Evolutionary conservation across 1,139 yeast species (phyloP).

Genomic region (Kurtzmaniella natalensis): DNA sequence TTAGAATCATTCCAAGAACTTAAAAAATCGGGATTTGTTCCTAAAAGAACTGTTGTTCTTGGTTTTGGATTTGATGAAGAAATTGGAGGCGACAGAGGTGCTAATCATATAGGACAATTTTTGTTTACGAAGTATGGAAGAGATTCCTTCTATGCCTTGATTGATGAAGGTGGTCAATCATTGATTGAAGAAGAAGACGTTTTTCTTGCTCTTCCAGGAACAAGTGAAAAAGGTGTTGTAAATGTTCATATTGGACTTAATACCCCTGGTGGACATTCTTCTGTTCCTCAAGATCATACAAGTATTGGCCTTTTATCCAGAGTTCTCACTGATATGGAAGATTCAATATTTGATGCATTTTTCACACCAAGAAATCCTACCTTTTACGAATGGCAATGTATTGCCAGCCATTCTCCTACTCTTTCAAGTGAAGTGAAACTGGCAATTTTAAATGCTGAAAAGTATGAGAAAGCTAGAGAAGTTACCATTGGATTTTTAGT

Average conservation of each 20-base stretch:
- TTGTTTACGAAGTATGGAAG: conserved; percentile 29
- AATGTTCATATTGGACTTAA: conserved; percentile 28
- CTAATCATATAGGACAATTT: conserved; percentile 20
- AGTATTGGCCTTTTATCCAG: conserved; percentile 38
- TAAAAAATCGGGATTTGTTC: conserved; percentile 27
- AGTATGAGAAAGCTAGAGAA: conserved; percentile 22
- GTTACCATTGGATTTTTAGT: conserved; percentile 16
- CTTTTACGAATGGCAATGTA: conserved; percentile 33
- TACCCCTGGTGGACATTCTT: conserved; percentile 46
- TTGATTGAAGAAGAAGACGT: conserved; percentile 32
- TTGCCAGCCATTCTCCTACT: conserved; percentile 28
- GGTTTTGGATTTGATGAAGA: conserved; percentile 46
- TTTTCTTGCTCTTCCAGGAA: conserved; percentile 49
- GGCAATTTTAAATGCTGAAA: conserved; percentile 24
- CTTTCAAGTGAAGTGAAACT: conserved; percentile 16
- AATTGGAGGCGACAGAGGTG: conserved; percentile 30
- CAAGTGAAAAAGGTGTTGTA: conserved; percentile 40
- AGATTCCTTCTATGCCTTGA: conserved; percentile 32
- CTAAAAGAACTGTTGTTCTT: conserved; percentile 37
- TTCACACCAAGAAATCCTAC: conserved; percentile 37
- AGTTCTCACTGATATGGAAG: conserved; percentile 30
- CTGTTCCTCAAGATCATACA: conserved; percentile 42
- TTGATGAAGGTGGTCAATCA: conserved; percentile 41
- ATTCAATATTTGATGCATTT: conserved; percentile 25
- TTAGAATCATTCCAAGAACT: conserved; percentile 34